A percentile compares a stretch with the other conserved stretches of the same genome.
Evolutionary conservation across 2,329 filamentous ascomycete species (phyloP).

Genomic region (Sclerotinia nivalis): DNA sequence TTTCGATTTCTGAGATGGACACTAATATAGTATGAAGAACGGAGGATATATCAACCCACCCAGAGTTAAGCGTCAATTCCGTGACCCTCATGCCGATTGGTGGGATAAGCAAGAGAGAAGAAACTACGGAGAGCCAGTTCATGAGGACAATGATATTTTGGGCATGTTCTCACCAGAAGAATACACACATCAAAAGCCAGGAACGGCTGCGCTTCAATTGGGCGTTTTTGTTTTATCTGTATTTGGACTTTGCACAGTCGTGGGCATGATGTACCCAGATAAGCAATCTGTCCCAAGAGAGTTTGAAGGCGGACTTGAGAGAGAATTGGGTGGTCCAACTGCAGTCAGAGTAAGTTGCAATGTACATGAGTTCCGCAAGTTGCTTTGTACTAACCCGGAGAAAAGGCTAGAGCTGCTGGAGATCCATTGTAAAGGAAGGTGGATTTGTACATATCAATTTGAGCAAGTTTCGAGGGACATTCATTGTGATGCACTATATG

Average conservation of each 20-base stretch:
- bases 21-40: conserved; percentile 55
- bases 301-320: conserved; percentile 71
- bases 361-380: background rate
- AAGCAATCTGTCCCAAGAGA: conserved; percentile 67
- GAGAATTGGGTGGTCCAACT: conserved; percentile 71
- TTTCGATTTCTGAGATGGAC: conserved; percentile 5
- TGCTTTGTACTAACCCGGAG: conserved; percentile 1
- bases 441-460: conserved; percentile 40
- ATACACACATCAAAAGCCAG: conserved; percentile 78
- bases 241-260: conserved; percentile 63
- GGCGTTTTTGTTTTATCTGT: conserved; percentile 66
- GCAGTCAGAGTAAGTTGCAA: conserved; percentile 61
- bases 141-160: conserved; percentile 93
- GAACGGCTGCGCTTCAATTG: conserved; percentile 68
- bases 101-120: conserved; percentile 97
- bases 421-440: conserved; percentile 45
- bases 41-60: conserved; percentile 81
- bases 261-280: conserved; percentile 72
- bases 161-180: conserved; percentile 87
- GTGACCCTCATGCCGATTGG: conserved; percentile 91
- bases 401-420: conserved; percentile 55
- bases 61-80: conserved; percentile 81
- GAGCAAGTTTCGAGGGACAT: conserved; percentile 16
- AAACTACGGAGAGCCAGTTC: conserved; percentile 94
- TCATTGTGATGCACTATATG: background rate